Evolutionary conservation across 768 basidiomycete genomes (phyloP).

Genomic region (Lyophyllum decastes): DNA sequence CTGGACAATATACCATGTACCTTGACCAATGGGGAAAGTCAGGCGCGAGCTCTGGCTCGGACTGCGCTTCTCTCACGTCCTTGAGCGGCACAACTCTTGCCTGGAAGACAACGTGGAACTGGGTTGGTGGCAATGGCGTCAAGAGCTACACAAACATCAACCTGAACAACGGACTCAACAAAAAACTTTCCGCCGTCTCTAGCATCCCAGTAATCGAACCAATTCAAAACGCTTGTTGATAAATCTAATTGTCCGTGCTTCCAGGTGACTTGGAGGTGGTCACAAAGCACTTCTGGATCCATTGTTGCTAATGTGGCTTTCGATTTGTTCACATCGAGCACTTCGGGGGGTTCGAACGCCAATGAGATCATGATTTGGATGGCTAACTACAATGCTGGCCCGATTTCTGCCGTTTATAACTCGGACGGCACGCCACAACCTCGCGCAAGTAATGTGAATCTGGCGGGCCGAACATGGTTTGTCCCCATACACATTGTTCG

Average conservation of each 20-base stretch:
- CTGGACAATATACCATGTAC: slow-evolving; percentile 48
- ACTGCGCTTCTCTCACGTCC: slow-evolving; percentile 50
- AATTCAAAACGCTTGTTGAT: too few species aligned
- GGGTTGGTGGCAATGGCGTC: slow-evolving; percentile 52
- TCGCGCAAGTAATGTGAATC: slow-evolving; percentile 40
- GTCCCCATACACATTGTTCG: not conserved
- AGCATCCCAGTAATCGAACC: slow-evolving; percentile 58
- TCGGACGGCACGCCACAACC: slow-evolving; percentile 47
- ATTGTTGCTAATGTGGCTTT: slow-evolving; percentile 60
- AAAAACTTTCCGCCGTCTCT: slow-evolving; percentile 51
- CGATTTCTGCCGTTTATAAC: slow-evolving; percentile 53
- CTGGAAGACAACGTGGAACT: slow-evolving; percentile 57
- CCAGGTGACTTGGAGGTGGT: slow-evolving; percentile 61
- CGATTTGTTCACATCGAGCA: slow-evolving; percentile 62
- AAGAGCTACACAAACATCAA: slow-evolving; percentile 67
- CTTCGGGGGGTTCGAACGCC: slow-evolving; percentile 46
- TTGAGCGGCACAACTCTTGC: slow-evolving; percentile 40
- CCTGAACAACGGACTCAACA: slow-evolving; percentile 50
- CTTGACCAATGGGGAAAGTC: slow-evolving; percentile 49
- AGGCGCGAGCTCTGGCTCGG: slow-evolving; percentile 46
- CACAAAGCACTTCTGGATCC: slow-evolving; percentile 38
- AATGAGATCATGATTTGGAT: slow-evolving; percentile 71
- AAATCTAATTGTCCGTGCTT: too few species aligned
- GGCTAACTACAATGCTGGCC: slow-evolving; percentile 55
- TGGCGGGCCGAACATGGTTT: slow-evolving; percentile 56